These are phyloP conservation scores for Arthroderma sp. DNA, from an alignment of 2,329 filamentous ascomycete species.

Conservation along the genomic window DNA sequence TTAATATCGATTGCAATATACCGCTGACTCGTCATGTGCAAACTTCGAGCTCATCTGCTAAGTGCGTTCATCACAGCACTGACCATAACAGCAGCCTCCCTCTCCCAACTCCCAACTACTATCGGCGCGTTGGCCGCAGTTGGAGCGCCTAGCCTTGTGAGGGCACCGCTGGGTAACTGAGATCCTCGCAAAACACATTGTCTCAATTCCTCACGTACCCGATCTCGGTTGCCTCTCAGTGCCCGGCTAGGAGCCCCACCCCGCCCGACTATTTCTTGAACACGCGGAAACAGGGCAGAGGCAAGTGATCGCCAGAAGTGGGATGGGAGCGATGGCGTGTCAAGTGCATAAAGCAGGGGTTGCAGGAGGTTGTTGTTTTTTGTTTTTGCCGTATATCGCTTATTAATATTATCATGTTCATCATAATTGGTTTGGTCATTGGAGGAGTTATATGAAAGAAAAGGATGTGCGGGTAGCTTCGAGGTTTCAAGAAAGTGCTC, in stretches of 20 bases:
- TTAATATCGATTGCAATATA: not conserved
- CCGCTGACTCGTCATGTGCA: not conserved
- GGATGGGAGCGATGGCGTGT: constrained; percentile 73
- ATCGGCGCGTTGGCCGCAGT: constrained; percentile 19
- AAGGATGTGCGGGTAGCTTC: constrained; percentile 55
- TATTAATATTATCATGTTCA: constrained; percentile 28
- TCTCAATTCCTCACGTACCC: constrained; percentile 61
- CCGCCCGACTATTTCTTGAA: constrained; percentile 70
- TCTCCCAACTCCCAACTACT: constrained; percentile 55
- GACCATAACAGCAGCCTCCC: constrained; percentile 91
- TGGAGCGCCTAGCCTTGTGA: constrained; percentile 19
- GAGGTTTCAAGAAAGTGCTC: constrained; percentile 61
- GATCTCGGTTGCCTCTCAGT: constrained; percentile 59
- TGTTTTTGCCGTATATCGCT: constrained; percentile 4
- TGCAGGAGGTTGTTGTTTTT: constrained; percentile 47
- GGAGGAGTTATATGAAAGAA: constrained; percentile 30
- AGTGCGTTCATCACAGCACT: constrained; percentile 57
- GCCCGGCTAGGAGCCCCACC: constrained; percentile 77
- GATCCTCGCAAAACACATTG: constrained; percentile 74
- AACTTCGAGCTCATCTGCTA: constrained; percentile 15
- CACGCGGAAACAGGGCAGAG: constrained; percentile 57
- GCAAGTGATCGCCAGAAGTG: constrained; percentile 93
- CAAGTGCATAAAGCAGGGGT: constrained; percentile 61
- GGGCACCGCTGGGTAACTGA: constrained; percentile 41
- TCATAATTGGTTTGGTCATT: constrained; percentile 9